These are phyloP conservation scores for Hirsutella rhossiliensis DNA, from an alignment of 2,329 filamentous ascomycete species.

Conservation along the genomic window DNA sequence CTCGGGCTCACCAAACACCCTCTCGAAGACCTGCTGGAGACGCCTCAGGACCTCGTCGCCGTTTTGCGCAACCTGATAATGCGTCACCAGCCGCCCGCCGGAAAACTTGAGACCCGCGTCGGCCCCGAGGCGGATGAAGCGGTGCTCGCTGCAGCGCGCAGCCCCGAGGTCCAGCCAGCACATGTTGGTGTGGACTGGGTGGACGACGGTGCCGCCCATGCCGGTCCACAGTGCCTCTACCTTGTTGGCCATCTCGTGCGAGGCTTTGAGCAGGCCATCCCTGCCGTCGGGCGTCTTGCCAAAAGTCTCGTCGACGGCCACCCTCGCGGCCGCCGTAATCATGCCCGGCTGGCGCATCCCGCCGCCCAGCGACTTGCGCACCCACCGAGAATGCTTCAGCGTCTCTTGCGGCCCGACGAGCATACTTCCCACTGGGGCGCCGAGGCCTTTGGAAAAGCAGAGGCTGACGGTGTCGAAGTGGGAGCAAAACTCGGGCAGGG, in stretches of 20 bases:
- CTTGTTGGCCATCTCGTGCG: constrained; percentile 50
- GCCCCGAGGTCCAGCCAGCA: constrained; percentile 67
- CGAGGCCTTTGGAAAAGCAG: constrained; percentile 74
- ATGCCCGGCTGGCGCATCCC: constrained; percentile 63
- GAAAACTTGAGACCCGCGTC: constrained; percentile 30
- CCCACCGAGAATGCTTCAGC: constrained; percentile 27
- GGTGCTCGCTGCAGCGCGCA: constrained; percentile 31
- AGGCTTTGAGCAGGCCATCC: constrained; percentile 45
- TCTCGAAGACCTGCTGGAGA: constrained; percentile 41
- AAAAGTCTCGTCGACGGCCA: constrained; percentile 46
- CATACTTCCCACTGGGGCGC: constrained; percentile 69
- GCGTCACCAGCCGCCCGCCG: constrained; percentile 31
- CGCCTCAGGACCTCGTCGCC: constrained; percentile 45
- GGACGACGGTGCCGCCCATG: constrained; percentile 54
- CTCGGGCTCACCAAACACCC: constrained; percentile 13
- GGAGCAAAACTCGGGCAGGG: constrained; percentile 52
- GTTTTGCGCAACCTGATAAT: constrained; percentile 50
- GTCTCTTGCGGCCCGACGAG: constrained; percentile 39
- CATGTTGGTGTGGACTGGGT: constrained; percentile 84
- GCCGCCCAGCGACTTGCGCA: constrained; percentile 62
- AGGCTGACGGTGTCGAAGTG: constrained; percentile 65
- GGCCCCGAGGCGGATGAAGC: constrained; percentile 26
- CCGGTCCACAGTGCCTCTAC: constrained; percentile 59
- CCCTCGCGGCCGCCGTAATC: constrained; percentile 56
- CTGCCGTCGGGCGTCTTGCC: constrained; percentile 21